Conservation (phyloP, 176 grass and related monocot species). For the Elaeis guineensis region DNA sequence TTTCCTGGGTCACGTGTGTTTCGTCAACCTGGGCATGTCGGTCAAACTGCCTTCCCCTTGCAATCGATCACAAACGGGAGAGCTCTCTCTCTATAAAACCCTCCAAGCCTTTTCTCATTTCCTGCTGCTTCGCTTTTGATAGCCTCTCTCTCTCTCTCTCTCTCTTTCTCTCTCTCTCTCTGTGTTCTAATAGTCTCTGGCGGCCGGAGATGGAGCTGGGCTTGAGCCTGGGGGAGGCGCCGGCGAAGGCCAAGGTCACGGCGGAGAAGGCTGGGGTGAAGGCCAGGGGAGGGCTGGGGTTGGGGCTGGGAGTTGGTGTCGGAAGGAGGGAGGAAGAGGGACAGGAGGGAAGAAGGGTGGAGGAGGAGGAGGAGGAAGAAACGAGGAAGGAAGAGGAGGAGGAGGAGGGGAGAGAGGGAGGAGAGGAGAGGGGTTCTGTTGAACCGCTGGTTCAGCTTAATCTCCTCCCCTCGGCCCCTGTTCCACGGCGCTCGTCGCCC, state of each 20-base stretch:
- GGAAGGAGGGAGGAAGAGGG: too few species aligned
- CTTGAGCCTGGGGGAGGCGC: slow-evolving; percentile 6
- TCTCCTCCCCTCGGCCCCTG: slow-evolving; percentile 5
- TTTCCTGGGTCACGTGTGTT: slow-evolving; percentile 11
- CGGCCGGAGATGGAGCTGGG: slow-evolving; percentile 8
- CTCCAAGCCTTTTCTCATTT: neutral
- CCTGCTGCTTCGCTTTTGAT: neutral
- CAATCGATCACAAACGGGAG: neutral
- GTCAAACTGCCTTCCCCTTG: neutral
- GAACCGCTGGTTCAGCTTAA: slow-evolving; percentile 1
- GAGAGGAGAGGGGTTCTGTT: neutral
- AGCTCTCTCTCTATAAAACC: slow-evolving; percentile 6
- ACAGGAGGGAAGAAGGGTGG: neutral
- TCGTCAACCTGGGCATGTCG: slow-evolving; percentile 1
- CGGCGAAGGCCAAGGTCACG: neutral
- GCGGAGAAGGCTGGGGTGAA: neutral
- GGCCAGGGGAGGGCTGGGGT: neutral
- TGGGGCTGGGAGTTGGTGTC: neutral
- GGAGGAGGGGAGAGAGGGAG: neutral
- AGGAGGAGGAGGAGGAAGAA: neutral
- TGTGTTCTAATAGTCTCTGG: neutral
- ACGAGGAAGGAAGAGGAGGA: too few species aligned
- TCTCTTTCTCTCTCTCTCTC: neutral
- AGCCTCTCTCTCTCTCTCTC: neutral
- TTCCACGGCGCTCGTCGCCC: neutral